Percentiles rank a stretch among this genome's conserved stretches.
Evolutionary conservation across 805 yeast genomes (phyloP).

Genomic region (Cyberlindnera amylophila): DNA sequence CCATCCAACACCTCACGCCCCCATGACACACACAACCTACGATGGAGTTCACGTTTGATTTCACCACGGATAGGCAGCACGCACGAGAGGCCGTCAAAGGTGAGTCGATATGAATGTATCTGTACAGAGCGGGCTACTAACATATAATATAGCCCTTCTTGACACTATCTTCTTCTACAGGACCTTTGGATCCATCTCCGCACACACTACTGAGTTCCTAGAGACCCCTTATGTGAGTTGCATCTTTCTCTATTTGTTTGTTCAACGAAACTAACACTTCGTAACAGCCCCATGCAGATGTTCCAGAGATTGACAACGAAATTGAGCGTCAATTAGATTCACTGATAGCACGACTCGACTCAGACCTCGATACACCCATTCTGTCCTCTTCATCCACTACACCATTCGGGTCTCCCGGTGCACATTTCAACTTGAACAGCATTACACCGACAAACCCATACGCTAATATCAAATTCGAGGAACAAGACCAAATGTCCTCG

Average conservation of each 20-base stretch:
- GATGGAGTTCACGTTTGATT: constrained; percentile 43
- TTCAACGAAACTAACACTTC: neutral
- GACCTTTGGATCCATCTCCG: constrained; percentile 59
- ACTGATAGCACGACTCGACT: constrained; percentile 29
- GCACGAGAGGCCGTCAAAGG: constrained; percentile 54
- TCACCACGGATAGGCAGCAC: constrained; percentile 50
- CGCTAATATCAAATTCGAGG: constrained; percentile 17
- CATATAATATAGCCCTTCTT: constrained; percentile 42
- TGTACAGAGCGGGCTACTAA: too few species aligned
- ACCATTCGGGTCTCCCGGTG: constrained; percentile 25
- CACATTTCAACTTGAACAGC: constrained; percentile 12
- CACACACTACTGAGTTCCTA: constrained; percentile 50
- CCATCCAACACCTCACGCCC: too few species aligned
- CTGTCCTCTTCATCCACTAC: constrained; percentile 21
- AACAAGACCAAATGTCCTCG: constrained; percentile 8
- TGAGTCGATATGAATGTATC: constrained; percentile 30
- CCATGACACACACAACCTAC: neutral
- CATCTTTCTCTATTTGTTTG: neutral
- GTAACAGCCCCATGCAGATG: constrained; percentile 23
- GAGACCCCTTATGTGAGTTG: constrained; percentile 47
- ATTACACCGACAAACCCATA: constrained; percentile 16
- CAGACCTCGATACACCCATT: constrained; percentile 16
- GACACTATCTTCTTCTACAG: constrained; percentile 69
- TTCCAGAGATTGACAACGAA: constrained; percentile 45
- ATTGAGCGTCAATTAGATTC: constrained; percentile 34